phyloP scores from a whole-genome alignment of 495 filamentous ascomycete species.

The Aspergillus leporis region DNA sequence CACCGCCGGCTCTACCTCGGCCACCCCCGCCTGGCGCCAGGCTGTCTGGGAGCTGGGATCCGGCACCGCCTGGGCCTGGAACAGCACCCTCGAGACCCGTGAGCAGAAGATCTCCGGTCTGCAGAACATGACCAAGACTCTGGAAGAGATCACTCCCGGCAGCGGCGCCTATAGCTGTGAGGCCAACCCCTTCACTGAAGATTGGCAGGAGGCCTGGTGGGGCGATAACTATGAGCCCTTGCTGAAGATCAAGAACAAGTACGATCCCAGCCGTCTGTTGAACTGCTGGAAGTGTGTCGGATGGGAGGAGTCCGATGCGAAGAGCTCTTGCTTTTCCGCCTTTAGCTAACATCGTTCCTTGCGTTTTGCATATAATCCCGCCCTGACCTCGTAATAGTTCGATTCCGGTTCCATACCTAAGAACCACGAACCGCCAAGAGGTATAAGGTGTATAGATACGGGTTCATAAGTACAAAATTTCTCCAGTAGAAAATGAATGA shows the following conservation, averaged over 20 bases:
- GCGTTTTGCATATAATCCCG: not conserved
- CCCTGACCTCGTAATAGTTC: too few relatives aligned
- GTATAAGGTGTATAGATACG: too few relatives aligned
- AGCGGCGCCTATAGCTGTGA: constrained; percentile 51
- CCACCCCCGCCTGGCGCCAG: constrained; percentile 46
- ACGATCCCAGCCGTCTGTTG: constrained; percentile 48
- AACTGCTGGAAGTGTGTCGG: constrained; percentile 49
- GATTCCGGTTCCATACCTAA: too few relatives aligned
- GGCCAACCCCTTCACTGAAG: constrained; percentile 43
- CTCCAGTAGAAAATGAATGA: too few relatives aligned
- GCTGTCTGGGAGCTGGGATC: constrained; percentile 41
- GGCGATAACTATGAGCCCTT: constrained; percentile 47
- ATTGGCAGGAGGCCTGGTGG: constrained; percentile 50
- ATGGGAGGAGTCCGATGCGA: constrained; percentile 30
- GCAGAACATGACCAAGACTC: constrained; percentile 32
- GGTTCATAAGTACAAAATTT: too few relatives aligned
- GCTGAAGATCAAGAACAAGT: constrained; percentile 42
- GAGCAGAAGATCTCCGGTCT: constrained; percentile 31
- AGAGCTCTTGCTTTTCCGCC: constrained; percentile 13
- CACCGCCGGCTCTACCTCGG: constrained; percentile 33
- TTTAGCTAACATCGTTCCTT: not conserved
- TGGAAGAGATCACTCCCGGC: constrained; percentile 42
- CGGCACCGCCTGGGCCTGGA: constrained; percentile 34
- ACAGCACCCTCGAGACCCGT: constrained; percentile 34
- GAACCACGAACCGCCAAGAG: too few relatives aligned